Evolutionary conservation across 371 early-diverging fungal genomes (phyloP), one percentile per base, ranked within the genome.

Genomic region (Smittium mucronatum): DNA sequence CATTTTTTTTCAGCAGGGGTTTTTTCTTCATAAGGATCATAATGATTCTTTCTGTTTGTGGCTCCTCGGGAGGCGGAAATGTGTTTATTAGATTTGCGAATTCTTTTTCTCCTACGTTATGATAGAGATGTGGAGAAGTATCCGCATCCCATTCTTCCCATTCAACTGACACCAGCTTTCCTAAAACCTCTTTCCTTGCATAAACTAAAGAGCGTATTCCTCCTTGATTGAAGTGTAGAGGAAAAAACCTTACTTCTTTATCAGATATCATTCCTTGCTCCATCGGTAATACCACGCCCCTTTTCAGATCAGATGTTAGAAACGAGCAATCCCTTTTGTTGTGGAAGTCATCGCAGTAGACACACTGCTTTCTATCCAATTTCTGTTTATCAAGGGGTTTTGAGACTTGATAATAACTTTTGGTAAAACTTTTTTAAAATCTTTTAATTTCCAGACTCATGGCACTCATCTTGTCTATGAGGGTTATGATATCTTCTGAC

Each of bases 361-460:
- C 35, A 36, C 31, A 64, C 26, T 64, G 64, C 11, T 2, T 2
- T 21, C 32, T 33, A 30, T 64, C 32, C 11, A 15, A 64, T 8
- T 21, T 64, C 31, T 26, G 31, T 2, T 25, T 29, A 26, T 5
- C 31, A 16, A 8, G 11, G 32, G 17, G 11, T 63, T n/a, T 64
- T 36, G 2, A 64, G 21, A 36, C 36, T 15, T 31, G 15, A 2
- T 26, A 11, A 2, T n/a, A n/a, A n/a, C n/a, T 26, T 28, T 33
- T 11, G 5, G 15, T 15, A 15, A 21, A 2, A 30, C 64, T 64
- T 21, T 36, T 26, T 31, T 64, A 5, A 33, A 64, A 30, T 36
- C 36, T 64, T 36, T 64, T 15, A 30, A 64, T 64, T 15, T 16
- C 64, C 32, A 64, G 5, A 25, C 36, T 64, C 31, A 64, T 64